Base-by-base conservation (phyloP, 78 protist species). In the Isochrysis galbana region DNA sequence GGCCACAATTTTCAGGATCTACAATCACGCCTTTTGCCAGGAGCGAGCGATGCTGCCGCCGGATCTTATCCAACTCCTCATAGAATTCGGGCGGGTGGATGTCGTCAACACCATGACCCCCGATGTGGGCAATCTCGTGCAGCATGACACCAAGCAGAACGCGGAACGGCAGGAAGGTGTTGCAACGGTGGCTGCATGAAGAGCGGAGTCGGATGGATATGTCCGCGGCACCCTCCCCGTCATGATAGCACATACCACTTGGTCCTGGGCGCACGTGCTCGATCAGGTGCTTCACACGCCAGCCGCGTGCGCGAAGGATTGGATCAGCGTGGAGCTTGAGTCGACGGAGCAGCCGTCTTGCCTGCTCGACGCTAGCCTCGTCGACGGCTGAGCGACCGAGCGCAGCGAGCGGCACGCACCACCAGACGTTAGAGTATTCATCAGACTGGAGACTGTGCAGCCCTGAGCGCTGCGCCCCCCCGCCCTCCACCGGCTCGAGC, bases 231-330 rank as follows among this genome's bases (percentile, higher is more conserved):
- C 72, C 72, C 26, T 61, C 38, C n/a, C 7, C 38, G 72, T 61
- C 72, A n/a, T 61, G 72, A n/a, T 61, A 61, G 72, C 72, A 61
- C 72, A 61, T 61, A n/a, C 72, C 72, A n/a, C 72, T n/a, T 23
- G 72, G 72, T 23, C 72, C 72, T 7, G 29, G 61, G 72, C 72
- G 38, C 7, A 21, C 22, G 72, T 61, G 72, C 72, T 61, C 72
- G n/a, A 26, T 4, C 26, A 61, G 22, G 72, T 61, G 72, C 72
- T 61, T 61, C 38, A 61, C 72, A n/a, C n/a, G 11, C 72, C 72
- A 61, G 32, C 72, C 72, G 26, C 26, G 26, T 2, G 10, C 38
- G 32, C 72, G 72, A 23, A 61, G 72, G n/a, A 61, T 23, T 11
- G 72, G 72, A n/a, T 61, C 72, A n/a, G 5, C 26, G 26, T 61